Evolutionary conservation across 768 basidiomycete genomes (phyloP), one percentile per base, ranked within the genome.

Genomic region (Cyclocybe aegerita): DNA sequence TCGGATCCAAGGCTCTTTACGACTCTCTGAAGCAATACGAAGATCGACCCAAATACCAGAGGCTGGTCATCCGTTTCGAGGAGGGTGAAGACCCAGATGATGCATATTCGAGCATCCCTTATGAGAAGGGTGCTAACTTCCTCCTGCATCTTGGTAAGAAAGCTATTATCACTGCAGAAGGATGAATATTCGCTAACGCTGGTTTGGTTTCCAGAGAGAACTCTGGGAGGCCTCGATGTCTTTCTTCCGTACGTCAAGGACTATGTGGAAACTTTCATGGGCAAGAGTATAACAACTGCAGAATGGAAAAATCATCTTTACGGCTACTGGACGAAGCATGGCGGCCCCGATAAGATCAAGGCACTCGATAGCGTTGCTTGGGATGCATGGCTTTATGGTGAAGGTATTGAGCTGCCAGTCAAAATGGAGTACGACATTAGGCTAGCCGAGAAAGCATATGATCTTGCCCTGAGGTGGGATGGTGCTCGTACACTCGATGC

Each of bases 101-200:
- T 42, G 86, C 88, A 5, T 92, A 87, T 66, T 73, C 76, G 50
- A 71, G 74, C 44, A 75, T 97, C 39, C 88, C 94, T 1, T 96
- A 96, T 58, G 88, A 90, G 65, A 90, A 95, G 68, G 95, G 95
- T 17, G 79, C 90, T 6, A 96, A 93, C 64, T 83, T 98, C 59
- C 72, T 98, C 11, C 78, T 95, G 12, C 78, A 90, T 63, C 77
- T 98, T 15, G 94, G 89, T 89, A 48, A 23, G 3, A 23, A 23
- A 48, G 76, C 45, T 10, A 4, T 15, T 39, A 15, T 40, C 7
- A 15, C 38, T 31, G 7, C 8, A 11, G 34, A n/a, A 15, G 5
- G 11, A 42, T 9, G 11, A 33, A 32, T 35, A 15, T 11, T 16
- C 12, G 41, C 36, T 16, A 37, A 12, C 35, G 8, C 45, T 43